These are phyloP conservation scores for Glebionis coronaria DNA, from an alignment of 129 eudicot genomes.

Conservation along the genomic window DNA sequence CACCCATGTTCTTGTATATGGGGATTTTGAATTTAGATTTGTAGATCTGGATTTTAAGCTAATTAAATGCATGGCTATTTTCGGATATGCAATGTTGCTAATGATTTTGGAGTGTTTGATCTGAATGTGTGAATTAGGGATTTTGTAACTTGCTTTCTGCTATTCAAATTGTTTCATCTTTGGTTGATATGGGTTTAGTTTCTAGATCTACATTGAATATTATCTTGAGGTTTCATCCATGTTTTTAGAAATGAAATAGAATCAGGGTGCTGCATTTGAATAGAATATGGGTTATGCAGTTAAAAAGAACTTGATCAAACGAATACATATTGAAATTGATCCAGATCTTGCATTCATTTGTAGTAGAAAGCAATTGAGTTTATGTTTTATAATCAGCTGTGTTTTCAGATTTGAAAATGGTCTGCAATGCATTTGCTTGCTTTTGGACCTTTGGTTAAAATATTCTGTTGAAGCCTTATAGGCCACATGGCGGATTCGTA, in stretches of 20 bases:
- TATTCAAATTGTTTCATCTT: not conserved
- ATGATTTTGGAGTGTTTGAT: too few species aligned
- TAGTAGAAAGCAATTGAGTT: not conserved
- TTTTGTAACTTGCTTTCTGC: too few species aligned
- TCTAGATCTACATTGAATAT: too few species aligned
- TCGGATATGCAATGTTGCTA: too few species aligned
- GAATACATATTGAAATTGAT: not conserved
- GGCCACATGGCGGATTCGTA: not conserved
- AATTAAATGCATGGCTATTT: too few species aligned
- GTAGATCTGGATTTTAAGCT: too few species aligned
- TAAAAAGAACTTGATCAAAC: conserved; percentile 5
- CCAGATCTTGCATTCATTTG: not conserved
- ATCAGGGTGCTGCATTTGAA: conserved; percentile 1
- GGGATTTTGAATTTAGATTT: too few species aligned
- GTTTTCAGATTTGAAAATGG: not conserved
- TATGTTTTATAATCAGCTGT: not conserved
- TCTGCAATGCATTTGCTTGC: not conserved
- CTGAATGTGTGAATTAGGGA: too few species aligned
- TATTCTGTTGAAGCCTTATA: too few species aligned
- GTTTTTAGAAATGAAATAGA: too few species aligned
- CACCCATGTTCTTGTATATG: too few species aligned
- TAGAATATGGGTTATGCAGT: not conserved
- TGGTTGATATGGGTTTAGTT: not conserved
- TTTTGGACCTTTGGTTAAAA: not conserved
- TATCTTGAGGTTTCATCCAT: too few species aligned